Evolutionary conservation across 176 grass and related monocot species (phyloP), one percentile per base, ranked within the genome.

Genomic region (Triticum timopheevii): DNA sequence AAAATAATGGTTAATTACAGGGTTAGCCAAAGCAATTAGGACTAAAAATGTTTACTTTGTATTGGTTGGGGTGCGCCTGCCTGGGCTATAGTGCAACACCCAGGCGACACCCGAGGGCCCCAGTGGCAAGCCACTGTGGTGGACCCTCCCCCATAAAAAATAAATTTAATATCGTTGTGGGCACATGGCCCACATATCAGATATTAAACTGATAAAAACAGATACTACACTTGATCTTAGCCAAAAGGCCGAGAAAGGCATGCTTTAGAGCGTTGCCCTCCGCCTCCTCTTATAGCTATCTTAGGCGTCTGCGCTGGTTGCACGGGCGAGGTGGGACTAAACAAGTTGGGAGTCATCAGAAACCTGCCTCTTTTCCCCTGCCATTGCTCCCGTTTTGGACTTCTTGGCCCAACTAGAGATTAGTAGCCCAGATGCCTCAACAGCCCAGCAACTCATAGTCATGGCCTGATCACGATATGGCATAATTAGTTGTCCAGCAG

Each of bases 181-280:
- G 6, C 17, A 56, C 52, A 56, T 56, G 6, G 4, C 3, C 24
- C 72, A 75, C 84, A 91, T 90, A 91, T 93, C 86, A 94, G 40
- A 94, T 91, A 89, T 92, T 92, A 94, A 94, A 89, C 84, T 87
- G 77, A 94, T 92, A 94, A 92, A 64, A 94, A 90, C 77, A 94
- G 77, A 92, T 92, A 94, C 87, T 94, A 92, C 87, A 92, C 93
- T 95, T 90, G 93, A 92, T 92, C 90, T 92, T 95, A 94, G 82
- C 90, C 84, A 86, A 94, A 92, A 94, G 87, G 87, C 78, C 87
- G 90, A 94, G 90, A 94, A 94, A 94, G 87, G 78, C 92, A 92
- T 85, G 84, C 8, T 5, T 66, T 8, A 3, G 6, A 58, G 2
- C 0, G 8, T 0, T 38, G 3, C 33, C 17, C 33, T 36, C 8